Percentiles rank a stretch among this genome's conserved stretches.
Evolutionary conservation across 805 yeast genomes (phyloP).

Genomic region (Ogataea paraovalis): DNA sequence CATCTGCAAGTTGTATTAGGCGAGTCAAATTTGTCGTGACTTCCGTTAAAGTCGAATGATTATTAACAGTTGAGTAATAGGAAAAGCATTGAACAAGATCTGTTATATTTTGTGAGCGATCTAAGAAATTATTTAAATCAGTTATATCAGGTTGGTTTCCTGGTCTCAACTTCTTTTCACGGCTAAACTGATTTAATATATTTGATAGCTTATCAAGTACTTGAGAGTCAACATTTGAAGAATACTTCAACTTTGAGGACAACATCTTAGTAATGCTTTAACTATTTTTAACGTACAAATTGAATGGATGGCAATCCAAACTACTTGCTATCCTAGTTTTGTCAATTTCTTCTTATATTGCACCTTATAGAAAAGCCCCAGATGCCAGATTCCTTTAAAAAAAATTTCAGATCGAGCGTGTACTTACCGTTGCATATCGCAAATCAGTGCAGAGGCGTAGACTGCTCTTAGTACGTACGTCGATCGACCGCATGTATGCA

Average conservation of each 20-base stretch:
- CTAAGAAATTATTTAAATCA: constrained; percentile 28
- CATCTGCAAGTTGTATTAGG: constrained; percentile 26
- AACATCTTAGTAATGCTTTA: not conserved
- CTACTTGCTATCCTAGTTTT: too few species aligned
- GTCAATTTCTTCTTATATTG: too few species aligned
- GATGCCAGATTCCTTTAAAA: too few species aligned
- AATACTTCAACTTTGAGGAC: constrained; percentile 16
- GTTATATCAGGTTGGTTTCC: constrained; percentile 8
- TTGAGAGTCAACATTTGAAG: constrained; percentile 16
- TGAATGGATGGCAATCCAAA: too few species aligned
- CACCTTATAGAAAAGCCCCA: too few species aligned
- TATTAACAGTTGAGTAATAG: constrained; percentile 42
- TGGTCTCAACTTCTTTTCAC: constrained; percentile 24
- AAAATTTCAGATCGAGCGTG: not conserved
- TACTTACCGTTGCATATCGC: too few species aligned
- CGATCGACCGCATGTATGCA: not conserved
- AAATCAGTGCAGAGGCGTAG: too few species aligned
- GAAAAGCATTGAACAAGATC: constrained; percentile 40
- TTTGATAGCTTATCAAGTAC: constrained; percentile 15
- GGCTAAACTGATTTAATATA: constrained; percentile 14
- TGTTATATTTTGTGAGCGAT: constrained; percentile 24
- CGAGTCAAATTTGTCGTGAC: constrained; percentile 40
- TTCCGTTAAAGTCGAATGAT: constrained; percentile 47
- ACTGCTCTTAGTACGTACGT: not conserved
- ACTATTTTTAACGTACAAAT: too few species aligned